A percentile compares a stretch with the other conserved stretches of the same genome.
phyloP scores from a whole-genome alignment of 78 protist species.

The Polysphondylium violaceum region DNA sequence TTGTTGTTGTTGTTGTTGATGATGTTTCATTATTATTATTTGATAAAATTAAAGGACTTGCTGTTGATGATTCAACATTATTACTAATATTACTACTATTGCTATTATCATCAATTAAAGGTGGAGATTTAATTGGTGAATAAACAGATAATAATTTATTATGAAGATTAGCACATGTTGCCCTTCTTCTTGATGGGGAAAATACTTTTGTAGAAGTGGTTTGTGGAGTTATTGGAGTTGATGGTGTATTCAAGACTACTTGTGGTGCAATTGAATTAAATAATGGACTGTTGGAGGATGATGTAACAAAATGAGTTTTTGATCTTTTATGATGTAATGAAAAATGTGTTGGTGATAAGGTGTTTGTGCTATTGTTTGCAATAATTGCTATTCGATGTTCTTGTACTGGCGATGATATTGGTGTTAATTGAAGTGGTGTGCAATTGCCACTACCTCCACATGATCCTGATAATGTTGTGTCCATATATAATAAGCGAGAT shows the following conservation, averaged over 20 bases:
- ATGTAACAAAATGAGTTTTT: background rate
- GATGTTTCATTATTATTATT: background rate
- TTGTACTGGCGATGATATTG: no score
- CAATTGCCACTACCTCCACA: no score
- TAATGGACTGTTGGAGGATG: background rate
- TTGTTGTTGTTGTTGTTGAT: background rate
- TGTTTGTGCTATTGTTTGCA: background rate
- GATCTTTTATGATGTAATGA: slow-evolving; percentile 7
- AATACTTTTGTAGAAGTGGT: slow-evolving; percentile 55
- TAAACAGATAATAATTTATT: slow-evolving; percentile 6
- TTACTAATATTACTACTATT: background rate
- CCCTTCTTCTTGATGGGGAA: slow-evolving; percentile 65
- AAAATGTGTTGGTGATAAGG: background rate
- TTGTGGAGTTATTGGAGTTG: slow-evolving; percentile 17
- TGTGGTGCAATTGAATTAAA: no score
- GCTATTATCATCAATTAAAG: background rate
- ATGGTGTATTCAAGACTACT: no score
- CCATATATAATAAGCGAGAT: no score
- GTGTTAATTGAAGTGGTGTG: no score
- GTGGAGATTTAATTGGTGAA: slow-evolving; percentile 48
- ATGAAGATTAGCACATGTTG: slow-evolving; percentile 44
- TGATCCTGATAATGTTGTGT: no score
- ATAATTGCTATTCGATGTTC: no score
- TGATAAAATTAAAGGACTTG: background rate
- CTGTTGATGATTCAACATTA: background rate